phyloP scores from a whole-genome alignment of 129 eudicot genomes.

The Calendula officinalis region DNA sequence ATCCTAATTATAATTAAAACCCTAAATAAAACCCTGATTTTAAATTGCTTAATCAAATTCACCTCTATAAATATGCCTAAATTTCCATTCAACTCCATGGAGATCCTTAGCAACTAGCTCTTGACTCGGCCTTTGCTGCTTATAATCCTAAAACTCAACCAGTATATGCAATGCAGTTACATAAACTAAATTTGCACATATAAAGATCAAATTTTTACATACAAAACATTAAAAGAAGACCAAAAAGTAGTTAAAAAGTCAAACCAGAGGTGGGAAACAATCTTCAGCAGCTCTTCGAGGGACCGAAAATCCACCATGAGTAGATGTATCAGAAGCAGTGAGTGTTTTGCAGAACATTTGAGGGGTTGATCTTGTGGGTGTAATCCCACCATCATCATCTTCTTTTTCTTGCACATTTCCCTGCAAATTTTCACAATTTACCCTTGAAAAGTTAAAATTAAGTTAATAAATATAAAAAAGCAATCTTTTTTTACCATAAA shows the following conservation, averaged over 20 bases:
- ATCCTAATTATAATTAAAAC: conserved; percentile 1
- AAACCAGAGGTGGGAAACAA: conserved; percentile 84
- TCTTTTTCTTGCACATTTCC: conserved; percentile 48
- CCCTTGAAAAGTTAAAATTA: conserved; percentile 13
- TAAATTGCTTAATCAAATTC: conserved; percentile 18
- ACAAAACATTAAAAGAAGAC: not conserved
- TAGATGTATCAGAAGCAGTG: conserved; percentile 96
- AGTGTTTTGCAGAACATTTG: conserved; percentile 96
- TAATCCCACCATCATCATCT: conserved; percentile 53
- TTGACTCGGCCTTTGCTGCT: conserved; percentile 92
- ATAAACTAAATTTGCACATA: conserved; percentile 2
- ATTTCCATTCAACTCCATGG: conserved; percentile 96
- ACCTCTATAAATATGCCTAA: conserved; percentile 95
- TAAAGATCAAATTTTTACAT: not conserved
- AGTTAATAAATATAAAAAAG: not conserved
- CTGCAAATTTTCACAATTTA: conserved; percentile 29
- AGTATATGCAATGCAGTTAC: conserved; percentile 7
- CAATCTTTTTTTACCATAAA: conserved; percentile 7
- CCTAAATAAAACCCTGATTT: not conserved
- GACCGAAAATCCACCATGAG: conserved; percentile 97
- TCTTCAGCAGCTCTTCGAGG: conserved; percentile 91
- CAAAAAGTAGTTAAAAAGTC: conserved; percentile 8
- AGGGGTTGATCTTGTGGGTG: conserved; percentile 61
- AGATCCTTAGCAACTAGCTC: conserved; percentile 91
- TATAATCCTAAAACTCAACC: conserved; percentile 57